Percentiles rank a stretch among this genome's conserved stretches.
phyloP scores from a whole-genome alignment of 257 asterid genomes.

The Mentha longifolia region DNA sequence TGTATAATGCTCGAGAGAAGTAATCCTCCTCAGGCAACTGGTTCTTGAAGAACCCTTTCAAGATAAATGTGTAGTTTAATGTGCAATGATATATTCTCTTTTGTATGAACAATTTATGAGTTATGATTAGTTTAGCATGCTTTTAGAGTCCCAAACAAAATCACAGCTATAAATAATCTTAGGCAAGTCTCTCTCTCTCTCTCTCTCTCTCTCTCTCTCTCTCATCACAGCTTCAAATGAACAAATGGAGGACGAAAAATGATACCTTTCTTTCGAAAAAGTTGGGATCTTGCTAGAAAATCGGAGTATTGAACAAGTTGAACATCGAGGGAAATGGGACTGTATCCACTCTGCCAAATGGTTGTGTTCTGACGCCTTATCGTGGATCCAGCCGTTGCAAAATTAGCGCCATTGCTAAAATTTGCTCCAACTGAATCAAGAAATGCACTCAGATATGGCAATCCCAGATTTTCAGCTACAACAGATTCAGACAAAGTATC shows the following conservation, averaged over 20 bases:
- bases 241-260: too few species aligned
- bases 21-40: conserved; percentile 52
- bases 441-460: conserved; percentile 65
- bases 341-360: conserved; percentile 69
- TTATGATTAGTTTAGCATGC: too few species aligned
- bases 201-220: too few species aligned
- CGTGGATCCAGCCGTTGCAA: conserved; percentile 92
- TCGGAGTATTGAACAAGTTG: conserved; percentile 60
- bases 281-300: conserved; percentile 61
- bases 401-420: conserved; percentile 83
- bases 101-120: too few species aligned
- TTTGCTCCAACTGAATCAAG: conserved; percentile 83
- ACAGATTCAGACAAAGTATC: not conserved
- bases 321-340: conserved; percentile 79
- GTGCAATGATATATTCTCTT: not conserved
- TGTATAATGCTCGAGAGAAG: conserved; percentile 62
- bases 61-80: not conserved
- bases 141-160: too few species aligned
- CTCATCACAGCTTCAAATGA: too few species aligned
- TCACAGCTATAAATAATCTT: too few species aligned
- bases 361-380: conserved; percentile 80
- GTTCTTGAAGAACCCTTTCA: conserved; percentile 42
- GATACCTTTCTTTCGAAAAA: conserved; percentile 51
- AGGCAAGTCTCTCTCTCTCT: too few species aligned
- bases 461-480: conserved; percentile 62